phyloP scores from a whole-genome alignment of 495 filamentous ascomycete species.

The Ascobolus immersus region DNA sequence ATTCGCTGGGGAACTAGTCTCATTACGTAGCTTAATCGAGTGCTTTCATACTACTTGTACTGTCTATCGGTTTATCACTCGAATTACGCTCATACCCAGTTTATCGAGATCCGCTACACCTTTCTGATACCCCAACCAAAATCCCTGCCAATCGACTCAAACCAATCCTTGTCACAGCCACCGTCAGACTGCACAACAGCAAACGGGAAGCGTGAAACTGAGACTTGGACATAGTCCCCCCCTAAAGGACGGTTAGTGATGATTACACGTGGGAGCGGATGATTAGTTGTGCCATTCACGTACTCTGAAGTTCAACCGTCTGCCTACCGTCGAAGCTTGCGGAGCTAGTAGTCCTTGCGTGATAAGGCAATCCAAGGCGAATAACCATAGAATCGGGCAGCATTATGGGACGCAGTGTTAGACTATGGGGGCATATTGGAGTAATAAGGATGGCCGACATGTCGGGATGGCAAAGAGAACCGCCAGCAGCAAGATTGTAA shows the following conservation, averaged over 20 bases:
- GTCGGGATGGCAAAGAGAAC: constrained; percentile 84
- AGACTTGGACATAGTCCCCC: constrained; percentile 84
- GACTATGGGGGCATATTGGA: constrained; percentile 88
- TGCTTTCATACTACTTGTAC: too few relatives aligned
- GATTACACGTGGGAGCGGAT: neutral
- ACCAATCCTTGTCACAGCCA: constrained; percentile 50
- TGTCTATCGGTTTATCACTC: too few relatives aligned
- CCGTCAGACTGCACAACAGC: constrained; percentile 56
- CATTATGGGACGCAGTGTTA: constrained; percentile 96
- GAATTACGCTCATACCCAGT: too few relatives aligned
- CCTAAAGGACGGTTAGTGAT: constrained; percentile 16
- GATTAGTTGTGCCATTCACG: neutral
- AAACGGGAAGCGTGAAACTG: constrained; percentile 84
- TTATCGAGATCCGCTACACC: constrained; percentile 65
- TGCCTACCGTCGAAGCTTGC: constrained; percentile 93
- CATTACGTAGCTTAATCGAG: too few relatives aligned
- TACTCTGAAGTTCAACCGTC: constrained; percentile 53
- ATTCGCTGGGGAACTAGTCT: too few relatives aligned
- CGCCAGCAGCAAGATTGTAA: constrained; percentile 85
- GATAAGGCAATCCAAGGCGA: constrained; percentile 57
- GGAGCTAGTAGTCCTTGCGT: constrained; percentile 75
- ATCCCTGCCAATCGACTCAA: constrained; percentile 71
- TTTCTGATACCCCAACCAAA: constrained; percentile 80
- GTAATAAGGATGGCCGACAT: constrained; percentile 94
- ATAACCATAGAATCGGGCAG: constrained; percentile 83